phyloP scores from a whole-genome alignment of 202 grass and related monocot genomes.

The Panicum hallii region DNA sequence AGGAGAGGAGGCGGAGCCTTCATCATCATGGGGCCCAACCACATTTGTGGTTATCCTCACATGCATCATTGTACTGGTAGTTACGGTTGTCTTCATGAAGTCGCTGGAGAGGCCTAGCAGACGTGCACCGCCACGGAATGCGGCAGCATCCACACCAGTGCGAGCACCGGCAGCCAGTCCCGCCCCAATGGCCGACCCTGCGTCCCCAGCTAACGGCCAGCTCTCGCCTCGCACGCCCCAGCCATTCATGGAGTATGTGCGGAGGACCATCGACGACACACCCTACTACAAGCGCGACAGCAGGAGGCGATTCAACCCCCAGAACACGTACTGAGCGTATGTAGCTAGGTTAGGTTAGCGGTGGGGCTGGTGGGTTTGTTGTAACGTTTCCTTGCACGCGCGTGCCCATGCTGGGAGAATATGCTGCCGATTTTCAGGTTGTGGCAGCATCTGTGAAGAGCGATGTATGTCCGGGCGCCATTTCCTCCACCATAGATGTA shows the following conservation, averaged over 20 bases:
- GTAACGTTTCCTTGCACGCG: background rate
- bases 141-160: conserved; percentile 12
- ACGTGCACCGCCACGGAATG: conserved; percentile 23
- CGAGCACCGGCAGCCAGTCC: conserved; percentile 26
- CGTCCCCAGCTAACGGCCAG: conserved; percentile 36
- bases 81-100: conserved; percentile 63
- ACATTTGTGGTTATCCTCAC: conserved; percentile 57
- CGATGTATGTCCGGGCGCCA: too few species aligned
- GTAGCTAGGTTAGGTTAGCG: conserved; percentile 18
- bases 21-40: conserved; percentile 43
- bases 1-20: conserved; percentile 48
- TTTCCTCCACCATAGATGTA: too few species aligned
- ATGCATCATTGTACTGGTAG: conserved; percentile 51
- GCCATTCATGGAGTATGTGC: conserved; percentile 90
- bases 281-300: conserved; percentile 81
- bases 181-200: conserved; percentile 32
- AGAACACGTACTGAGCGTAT: conserved; percentile 75
- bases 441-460: conserved; percentile 34
- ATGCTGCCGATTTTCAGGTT: conserved; percentile 51
- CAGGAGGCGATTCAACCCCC: conserved; percentile 78
- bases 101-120: conserved; percentile 64
- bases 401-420: background rate
- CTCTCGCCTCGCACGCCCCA: conserved; percentile 68
- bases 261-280: conserved; percentile 89
- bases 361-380: background rate